Evolutionary conservation across 768 basidiomycete genomes (phyloP), one percentile per base, ranked within the genome.

Genomic region (Suillus discolor): DNA sequence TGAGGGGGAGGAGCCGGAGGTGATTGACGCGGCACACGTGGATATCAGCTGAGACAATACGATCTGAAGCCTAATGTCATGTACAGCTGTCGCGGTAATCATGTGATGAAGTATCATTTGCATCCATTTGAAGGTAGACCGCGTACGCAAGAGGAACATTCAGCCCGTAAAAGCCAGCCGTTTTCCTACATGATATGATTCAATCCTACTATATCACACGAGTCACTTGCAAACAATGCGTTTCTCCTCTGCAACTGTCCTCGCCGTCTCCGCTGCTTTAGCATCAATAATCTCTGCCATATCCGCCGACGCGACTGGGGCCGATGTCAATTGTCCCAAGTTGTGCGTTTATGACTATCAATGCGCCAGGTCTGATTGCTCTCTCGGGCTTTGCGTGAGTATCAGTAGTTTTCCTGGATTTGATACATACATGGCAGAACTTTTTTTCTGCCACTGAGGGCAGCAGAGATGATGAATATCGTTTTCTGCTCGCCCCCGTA

Each of bases 21-120:
- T 61, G 20, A 53, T 23, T 16, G 67, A 69, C 12, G 31, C 57
- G 20, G 66, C 53, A 44, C 67, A 71, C 47, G 57, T 63, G 2
- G 75, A 72, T 54, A 63, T 78, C 16, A 28, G 25, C 28, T 54
- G 11, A 54, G 31, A 9, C 18, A 4, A 20, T 20, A 31, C 9
- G 6, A 6, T 49, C 9, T 31, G 31, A 31, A 31, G 31, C 31
- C 31, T 4, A 65, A 63, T n/a, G 61, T 62, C 16, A 79, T 75
- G 42, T 93, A 92, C 2, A 83, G 84, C 92, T 59, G 84, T 98
- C 9, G 77, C 77, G 12, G 79, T 98, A 51, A 84, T 92, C 11
- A 84, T n/a, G n/a, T n/a, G n/a, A n/a, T n/a, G n/a, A n/a, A 45
- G 44, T 34, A 34, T 34, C 25, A 45, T 20, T 4, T 45, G 20